A percentile compares a stretch with the other conserved stretches of the same genome.
Evolutionary conservation across 352 stramenopile genomes (phyloP).

Genomic region (Phytophthora megakarya): DNA sequence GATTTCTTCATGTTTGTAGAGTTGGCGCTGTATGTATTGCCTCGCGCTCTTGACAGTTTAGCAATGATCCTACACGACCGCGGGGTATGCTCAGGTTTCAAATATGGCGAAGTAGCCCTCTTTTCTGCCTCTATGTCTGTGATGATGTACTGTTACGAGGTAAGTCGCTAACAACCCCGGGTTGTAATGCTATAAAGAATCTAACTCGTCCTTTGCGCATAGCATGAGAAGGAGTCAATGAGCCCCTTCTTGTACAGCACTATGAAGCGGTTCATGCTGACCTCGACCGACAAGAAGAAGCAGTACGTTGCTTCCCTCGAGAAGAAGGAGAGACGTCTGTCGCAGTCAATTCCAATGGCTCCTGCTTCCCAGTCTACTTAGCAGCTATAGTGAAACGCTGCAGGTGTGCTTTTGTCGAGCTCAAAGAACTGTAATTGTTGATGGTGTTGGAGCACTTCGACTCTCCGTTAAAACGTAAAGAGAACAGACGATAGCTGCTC

Average conservation of each 20-base stretch:
- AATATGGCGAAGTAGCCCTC: conserved; percentile 71
- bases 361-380: conserved; percentile 13
- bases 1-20: conserved; percentile 37
- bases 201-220: conserved; percentile 10
- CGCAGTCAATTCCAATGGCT: conserved; percentile 19
- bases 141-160: conserved; percentile 89
- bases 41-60: conserved; percentile 76
- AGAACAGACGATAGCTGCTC: conserved; percentile 19
- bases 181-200: not conserved
- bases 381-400: not conserved
- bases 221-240: conserved; percentile 75
- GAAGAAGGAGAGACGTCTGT: conserved; percentile 36
- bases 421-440: conserved; percentile 16
- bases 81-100: conserved; percentile 67
- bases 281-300: conserved; percentile 72
- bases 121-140: conserved; percentile 80
- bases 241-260: conserved; percentile 65
- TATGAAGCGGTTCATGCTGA: conserved; percentile 81
- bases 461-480: conserved; percentile 22
- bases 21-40: conserved; percentile 79
- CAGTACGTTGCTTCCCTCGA: conserved; percentile 52
- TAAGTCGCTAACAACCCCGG: conserved; percentile 20
- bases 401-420: conserved; percentile 24
- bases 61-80: conserved; percentile 78
- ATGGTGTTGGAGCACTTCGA: conserved; percentile 10